Percentiles rank a stretch among this genome's conserved stretches.
These are phyloP conservation scores for Neofusicoccum kwambonambiense DNA, from an alignment of 2,329 filamentous ascomycete genomes.

Conservation along the genomic window DNA sequence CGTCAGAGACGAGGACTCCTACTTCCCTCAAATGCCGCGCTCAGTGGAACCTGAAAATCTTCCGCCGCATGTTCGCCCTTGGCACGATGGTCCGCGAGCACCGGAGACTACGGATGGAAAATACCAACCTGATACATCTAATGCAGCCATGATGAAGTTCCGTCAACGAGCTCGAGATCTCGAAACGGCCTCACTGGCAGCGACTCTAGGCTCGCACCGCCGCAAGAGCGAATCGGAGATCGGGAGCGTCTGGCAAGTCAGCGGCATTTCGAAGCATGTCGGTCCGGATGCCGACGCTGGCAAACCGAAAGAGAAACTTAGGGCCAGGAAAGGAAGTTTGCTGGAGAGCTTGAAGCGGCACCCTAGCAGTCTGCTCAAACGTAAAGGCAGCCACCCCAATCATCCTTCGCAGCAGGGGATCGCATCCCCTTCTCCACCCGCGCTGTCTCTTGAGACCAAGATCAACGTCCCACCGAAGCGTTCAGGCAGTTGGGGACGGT, in stretches of 20 bases:
- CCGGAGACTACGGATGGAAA: constrained; percentile 30
- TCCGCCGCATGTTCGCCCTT: constrained; percentile 39
- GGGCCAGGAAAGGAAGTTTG: constrained; percentile 53
- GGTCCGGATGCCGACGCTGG: constrained; percentile 41
- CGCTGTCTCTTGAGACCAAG: constrained; percentile 5
- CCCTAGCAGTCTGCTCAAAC: constrained; percentile 44
- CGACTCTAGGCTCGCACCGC: constrained; percentile 68
- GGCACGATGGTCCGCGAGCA: constrained; percentile 47
- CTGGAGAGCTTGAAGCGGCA: constrained; percentile 49
- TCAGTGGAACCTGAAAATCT: background rate
- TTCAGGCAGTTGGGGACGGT: constrained; percentile 42
- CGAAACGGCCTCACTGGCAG: constrained; percentile 57
- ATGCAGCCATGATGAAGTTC: constrained; percentile 56
- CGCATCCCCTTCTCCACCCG: background rate
- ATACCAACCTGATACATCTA: constrained; percentile 54
- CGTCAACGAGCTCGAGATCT: constrained; percentile 50
- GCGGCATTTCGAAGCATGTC: constrained; percentile 59
- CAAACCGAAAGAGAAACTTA: constrained; percentile 34
- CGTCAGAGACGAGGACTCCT: constrained; percentile 24
- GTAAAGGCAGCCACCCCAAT: constrained; percentile 41
- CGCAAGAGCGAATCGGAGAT: constrained; percentile 63
- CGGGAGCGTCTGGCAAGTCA: constrained; percentile 60
- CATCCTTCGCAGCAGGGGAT: constrained; percentile 23
- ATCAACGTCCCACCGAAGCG: constrained; percentile 26
- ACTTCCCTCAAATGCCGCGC: constrained; percentile 26